Conservation (phyloP, 192 early-diverging fungal species). For the Linnemannia hyalina region DNA sequence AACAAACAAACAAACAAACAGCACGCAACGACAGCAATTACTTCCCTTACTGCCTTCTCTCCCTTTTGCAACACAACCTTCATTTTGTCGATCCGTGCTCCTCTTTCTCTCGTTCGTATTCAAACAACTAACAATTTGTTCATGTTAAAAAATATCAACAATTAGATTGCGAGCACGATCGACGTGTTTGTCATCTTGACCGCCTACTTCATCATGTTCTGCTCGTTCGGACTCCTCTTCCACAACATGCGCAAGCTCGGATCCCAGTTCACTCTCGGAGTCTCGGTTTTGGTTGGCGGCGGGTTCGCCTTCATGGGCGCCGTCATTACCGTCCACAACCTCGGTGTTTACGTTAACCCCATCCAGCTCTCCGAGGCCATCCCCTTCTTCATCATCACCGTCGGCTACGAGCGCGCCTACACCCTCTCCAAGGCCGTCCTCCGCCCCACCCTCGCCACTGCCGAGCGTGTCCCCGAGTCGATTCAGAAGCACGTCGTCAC, state of each 20-base stretch:
- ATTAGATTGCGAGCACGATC: constrained; percentile 74
- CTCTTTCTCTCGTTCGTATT: not conserved
- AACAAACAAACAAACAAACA: not conserved
- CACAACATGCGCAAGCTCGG: constrained; percentile 89
- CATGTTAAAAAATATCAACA: not conserved
- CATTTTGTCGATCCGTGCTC: not conserved
- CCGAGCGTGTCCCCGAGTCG: constrained; percentile 36
- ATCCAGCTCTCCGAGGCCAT: constrained; percentile 85
- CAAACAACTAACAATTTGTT: not conserved
- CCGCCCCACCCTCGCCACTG: constrained; percentile 52
- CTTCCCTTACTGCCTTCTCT: not conserved
- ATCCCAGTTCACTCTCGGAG: constrained; percentile 80
- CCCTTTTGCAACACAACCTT: not conserved
- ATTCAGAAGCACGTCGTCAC: constrained; percentile 67
- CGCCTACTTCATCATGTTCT: constrained; percentile 86
- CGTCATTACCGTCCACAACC: constrained; percentile 73
- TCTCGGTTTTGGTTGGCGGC: constrained; percentile 77
- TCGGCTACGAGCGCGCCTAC: constrained; percentile 92
- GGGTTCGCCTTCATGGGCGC: constrained; percentile 85
- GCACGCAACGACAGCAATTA: not conserved
- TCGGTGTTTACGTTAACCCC: constrained; percentile 78
- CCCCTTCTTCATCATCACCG: constrained; percentile 91
- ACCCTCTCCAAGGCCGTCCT: constrained; percentile 86
- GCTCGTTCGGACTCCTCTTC: constrained; percentile 85
- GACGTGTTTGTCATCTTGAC: constrained; percentile 85